Conservation (phyloP, 371 early-diverging fungal genomes). For the Mucor saturninus region DNA sequence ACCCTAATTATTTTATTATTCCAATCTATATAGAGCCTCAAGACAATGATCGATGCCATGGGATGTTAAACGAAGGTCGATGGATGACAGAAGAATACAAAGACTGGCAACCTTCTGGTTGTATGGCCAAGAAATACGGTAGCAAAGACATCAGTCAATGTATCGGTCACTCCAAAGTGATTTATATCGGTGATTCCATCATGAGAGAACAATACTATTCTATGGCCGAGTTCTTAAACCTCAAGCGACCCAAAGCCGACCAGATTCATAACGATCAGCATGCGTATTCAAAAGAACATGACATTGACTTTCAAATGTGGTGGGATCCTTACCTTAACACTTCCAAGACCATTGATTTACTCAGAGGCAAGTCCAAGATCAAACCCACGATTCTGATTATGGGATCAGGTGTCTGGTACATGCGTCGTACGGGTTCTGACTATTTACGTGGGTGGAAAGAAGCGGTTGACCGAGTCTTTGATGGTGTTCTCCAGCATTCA, state of each 20-base stretch:
- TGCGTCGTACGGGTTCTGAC: slow-evolving; percentile 42
- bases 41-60: slow-evolving; percentile 49
- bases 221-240: slow-evolving; percentile 26
- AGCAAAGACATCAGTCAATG: slow-evolving; percentile 50
- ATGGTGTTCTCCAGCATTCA: slow-evolving; percentile 15
- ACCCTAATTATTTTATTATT: not conserved
- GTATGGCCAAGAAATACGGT: slow-evolving; percentile 63
- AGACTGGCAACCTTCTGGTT: slow-evolving; percentile 68
- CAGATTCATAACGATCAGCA: slow-evolving; percentile 42
- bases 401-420: slow-evolving; percentile 66
- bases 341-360: slow-evolving; percentile 35
- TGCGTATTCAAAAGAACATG: slow-evolving; percentile 38
- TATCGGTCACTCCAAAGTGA: slow-evolving; percentile 47
- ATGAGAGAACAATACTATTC: slow-evolving; percentile 67
- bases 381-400: slow-evolving; percentile 56
- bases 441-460: slow-evolving; percentile 55
- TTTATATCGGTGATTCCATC: slow-evolving; percentile 75
- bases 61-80: slow-evolving; percentile 56
- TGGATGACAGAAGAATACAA: slow-evolving; percentile 46
- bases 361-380: slow-evolving; percentile 25
- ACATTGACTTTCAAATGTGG: slow-evolving; percentile 55
- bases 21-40: slow-evolving; percentile 31
- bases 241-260: slow-evolving; percentile 41
- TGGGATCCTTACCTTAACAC: slow-evolving; percentile 74
- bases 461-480: slow-evolving; percentile 47